phyloP scores from a whole-genome alignment of 371 early-diverging fungal species.

The Apophysomyces sp. region DNA sequence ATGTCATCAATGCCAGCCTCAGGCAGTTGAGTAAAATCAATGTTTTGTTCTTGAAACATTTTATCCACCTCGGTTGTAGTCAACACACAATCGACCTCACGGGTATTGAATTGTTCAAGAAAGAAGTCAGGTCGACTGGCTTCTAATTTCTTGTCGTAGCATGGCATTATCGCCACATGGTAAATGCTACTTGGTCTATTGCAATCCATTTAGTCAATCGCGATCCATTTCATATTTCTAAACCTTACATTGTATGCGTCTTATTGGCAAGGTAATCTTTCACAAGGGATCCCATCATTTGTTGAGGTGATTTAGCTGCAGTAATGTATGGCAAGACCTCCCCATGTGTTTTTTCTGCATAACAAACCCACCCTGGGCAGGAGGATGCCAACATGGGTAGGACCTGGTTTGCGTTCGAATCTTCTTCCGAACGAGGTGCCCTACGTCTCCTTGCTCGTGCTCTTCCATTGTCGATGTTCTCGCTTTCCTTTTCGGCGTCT shows the following conservation, averaged over 20 bases:
- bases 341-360: constrained; percentile 97
- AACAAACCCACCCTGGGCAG: constrained; percentile 97
- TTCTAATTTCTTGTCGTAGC: constrained; percentile 98
- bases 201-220: background rate
- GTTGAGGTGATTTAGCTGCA: constrained; percentile 91
- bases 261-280: constrained; percentile 77
- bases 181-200: constrained; percentile 73
- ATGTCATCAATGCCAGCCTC: constrained; percentile 55
- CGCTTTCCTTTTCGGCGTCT: constrained; percentile 19
- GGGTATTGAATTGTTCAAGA: constrained; percentile 69
- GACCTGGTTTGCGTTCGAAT: constrained; percentile 18
- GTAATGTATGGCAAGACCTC: constrained; percentile 82
- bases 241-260: constrained; percentile 50
- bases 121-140: constrained; percentile 92
- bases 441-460: constrained; percentile 25
- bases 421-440: constrained; percentile 13
- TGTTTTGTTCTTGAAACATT: constrained; percentile 70
- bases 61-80: constrained; percentile 84
- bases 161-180: constrained; percentile 95
- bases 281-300: constrained; percentile 91
- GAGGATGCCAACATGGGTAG: constrained; percentile 81
- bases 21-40: constrained; percentile 43
- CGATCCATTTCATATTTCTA: background rate
- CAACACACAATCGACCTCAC: constrained; percentile 95
- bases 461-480: constrained; percentile 10